Base-by-base conservation (phyloP, 176 grass and related monocot species). In the Canna indica region DNA sequence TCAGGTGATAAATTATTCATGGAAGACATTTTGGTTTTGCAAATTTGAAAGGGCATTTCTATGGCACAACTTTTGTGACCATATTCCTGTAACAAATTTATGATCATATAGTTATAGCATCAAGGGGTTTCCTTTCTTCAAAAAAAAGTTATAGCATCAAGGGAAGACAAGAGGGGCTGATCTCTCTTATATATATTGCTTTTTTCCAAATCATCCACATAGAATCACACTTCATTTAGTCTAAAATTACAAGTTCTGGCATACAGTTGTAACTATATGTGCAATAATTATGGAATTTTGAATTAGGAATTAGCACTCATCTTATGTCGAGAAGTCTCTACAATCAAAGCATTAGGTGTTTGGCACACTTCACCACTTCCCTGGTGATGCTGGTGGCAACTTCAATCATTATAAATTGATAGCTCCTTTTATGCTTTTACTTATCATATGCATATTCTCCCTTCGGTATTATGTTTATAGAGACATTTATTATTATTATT, bases 321-420 rank as follows among this genome's bases (percentile, higher is more conserved):
- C 78, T 68, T 64, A 25, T 61, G 41, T 72, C 76, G 79, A 69
- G 58, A 72, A 88, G 58, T 47, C 76, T 57, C 53, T 44, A 45
- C 30, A 77, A 72, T 67, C 81, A 45, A 75, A 73, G 63, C 79
- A 79, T 69, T 69, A 75, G 72, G 73, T 48, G 47, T 59, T 36
- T 73, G 71, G 33, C 18, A 29, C 54, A 29, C 71, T 61, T 79
- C 70, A 82, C 62, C 52, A 22, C 18, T n/a, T 52, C 76, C 28
- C 45, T 78, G 75, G 44, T 76, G 69, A 45, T 69, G 75, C 78
- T 82, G n/a, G n/a, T n/a, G n/a, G n/a, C n/a, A n/a, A n/a, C n/a
- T n/a, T n/a, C n/a, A 64, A 26, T 82, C 74, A 36, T 71, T 82
- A 41, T 61, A 76, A 64, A n/a, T 73, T 74, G 44, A 74, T 73